Conservation (phyloP, 768 basidiomycete species). For the Vararia minispora region DNA sequence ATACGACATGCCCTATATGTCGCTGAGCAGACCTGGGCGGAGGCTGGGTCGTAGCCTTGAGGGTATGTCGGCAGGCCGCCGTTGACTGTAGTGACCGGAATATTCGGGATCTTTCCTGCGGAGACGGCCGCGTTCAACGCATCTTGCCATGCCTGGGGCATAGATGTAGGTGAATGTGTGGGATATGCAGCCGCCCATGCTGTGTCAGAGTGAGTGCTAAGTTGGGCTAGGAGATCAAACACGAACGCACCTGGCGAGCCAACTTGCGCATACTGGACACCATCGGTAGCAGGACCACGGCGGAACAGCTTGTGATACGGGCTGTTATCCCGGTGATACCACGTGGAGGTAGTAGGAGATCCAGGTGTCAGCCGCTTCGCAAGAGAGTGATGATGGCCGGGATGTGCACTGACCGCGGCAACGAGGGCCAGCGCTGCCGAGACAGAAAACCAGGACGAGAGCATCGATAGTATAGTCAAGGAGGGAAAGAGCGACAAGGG, state of each 20-base stretch:
- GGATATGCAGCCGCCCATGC: constrained; percentile 64
- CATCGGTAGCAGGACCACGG: too few relatives aligned
- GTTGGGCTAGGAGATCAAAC: constrained; percentile 1
- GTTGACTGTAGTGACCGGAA: constrained; percentile 37
- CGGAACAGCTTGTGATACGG: too few relatives aligned
- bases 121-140: constrained; percentile 57
- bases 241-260: constrained; percentile 44
- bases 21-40: constrained; percentile 60
- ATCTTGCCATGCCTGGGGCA: constrained; percentile 63
- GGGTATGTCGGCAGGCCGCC: constrained; percentile 28
- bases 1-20: constrained; percentile 53
- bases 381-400: too few relatives aligned
- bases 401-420: too few relatives aligned
- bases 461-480: too few relatives aligned
- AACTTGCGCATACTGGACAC: constrained; percentile 36
- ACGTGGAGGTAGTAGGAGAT: too few relatives aligned
- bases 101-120: constrained; percentile 62
- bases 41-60: constrained; percentile 26
- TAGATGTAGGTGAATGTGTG: constrained; percentile 32
- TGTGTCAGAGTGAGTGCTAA: constrained; percentile 14
- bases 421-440: too few relatives aligned
- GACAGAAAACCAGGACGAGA: too few relatives aligned
- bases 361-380: too few relatives aligned
- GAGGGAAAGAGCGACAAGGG: too few relatives aligned
- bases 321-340: too few relatives aligned